A percentile compares a stretch with the other conserved stretches of the same genome.
Evolutionary conservation across 2,329 filamentous ascomycete species (phyloP).

Genomic region (Colletotrichum sp.): DNA sequence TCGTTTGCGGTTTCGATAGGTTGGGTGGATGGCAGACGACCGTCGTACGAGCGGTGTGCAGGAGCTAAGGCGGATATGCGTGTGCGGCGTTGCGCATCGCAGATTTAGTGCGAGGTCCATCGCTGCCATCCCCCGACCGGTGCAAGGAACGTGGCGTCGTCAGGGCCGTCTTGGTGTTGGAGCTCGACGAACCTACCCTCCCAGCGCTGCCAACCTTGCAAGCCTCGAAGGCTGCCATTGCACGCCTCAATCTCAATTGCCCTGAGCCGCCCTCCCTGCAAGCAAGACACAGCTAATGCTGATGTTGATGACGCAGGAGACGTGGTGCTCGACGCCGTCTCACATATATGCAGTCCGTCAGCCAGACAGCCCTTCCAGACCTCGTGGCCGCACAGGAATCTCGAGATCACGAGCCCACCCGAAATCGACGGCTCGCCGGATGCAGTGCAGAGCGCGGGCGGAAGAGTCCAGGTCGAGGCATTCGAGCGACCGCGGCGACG

Average conservation of each 20-base stretch:
- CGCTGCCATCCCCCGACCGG: conserved; percentile 8
- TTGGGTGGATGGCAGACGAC: not conserved
- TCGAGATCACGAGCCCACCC: conserved; percentile 2
- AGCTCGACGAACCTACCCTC: conserved; percentile 17
- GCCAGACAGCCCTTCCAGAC: not conserved
- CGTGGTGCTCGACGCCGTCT: not conserved
- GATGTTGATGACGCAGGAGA: not conserved
- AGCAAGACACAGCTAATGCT: not conserved
- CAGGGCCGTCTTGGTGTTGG: conserved; percentile 1
- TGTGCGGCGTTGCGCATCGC: conserved; percentile 21
- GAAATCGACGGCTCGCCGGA: not conserved
- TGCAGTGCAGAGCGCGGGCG: not conserved
- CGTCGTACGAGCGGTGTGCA: conserved; percentile 17
- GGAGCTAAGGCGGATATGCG: conserved; percentile 22
- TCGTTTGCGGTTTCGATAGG: conserved; percentile 8
- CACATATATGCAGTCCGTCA: not conserved
- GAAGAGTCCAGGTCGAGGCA: conserved; percentile 3
- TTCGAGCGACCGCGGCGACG: not conserved
- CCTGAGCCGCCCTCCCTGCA: not conserved
- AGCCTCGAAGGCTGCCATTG: not conserved
- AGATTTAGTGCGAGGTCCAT: conserved; percentile 23
- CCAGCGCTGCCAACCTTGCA: conserved; percentile 1
- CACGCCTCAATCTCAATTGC: conserved; percentile 11
- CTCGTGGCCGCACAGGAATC: not conserved
- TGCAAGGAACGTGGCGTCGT: conserved; percentile 21